A percentile compares a stretch with the other conserved stretches of the same genome.
phyloP scores from a whole-genome alignment of 1,284 basidiomycete genomes.

The Ustilago sp. region DNA sequence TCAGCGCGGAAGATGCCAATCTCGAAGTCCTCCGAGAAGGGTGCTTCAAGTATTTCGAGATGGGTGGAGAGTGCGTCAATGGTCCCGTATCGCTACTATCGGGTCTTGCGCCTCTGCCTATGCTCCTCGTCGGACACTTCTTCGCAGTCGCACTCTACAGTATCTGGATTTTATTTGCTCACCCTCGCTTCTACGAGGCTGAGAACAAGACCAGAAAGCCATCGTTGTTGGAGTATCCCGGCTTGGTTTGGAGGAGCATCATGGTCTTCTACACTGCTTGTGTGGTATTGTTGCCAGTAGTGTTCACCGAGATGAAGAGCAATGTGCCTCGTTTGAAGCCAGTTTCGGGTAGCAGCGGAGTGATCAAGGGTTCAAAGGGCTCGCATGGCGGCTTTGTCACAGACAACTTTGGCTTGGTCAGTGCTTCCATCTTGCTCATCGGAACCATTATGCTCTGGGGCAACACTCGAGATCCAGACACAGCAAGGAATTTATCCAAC shows the following conservation, averaged over 20 bases:
- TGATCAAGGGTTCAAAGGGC: neutral
- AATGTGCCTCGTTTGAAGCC: slow-evolving; percentile 46
- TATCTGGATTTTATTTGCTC: slow-evolving; percentile 84
- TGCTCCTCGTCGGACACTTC: slow-evolving; percentile 88
- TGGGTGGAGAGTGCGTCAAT: slow-evolving; percentile 86
- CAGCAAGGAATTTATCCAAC: slow-evolving; percentile 35
- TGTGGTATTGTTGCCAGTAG: slow-evolving; percentile 66
- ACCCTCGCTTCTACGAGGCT: slow-evolving; percentile 26
- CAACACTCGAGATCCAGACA: slow-evolving; percentile 34
- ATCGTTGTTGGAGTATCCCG: slow-evolving; percentile 53
- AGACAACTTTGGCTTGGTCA: slow-evolving; percentile 44
- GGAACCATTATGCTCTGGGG: slow-evolving; percentile 48
- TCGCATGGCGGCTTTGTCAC: slow-evolving; percentile 28
- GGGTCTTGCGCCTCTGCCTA: slow-evolving; percentile 78
- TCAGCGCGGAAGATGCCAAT: slow-evolving; percentile 74
- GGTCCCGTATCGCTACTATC: slow-evolving; percentile 78
- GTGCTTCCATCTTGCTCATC: slow-evolving; percentile 36
- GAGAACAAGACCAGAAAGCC: slow-evolving; percentile 30
- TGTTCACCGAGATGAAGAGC: slow-evolving; percentile 63
- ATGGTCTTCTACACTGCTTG: slow-evolving; percentile 67
- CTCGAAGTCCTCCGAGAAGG: slow-evolving; percentile 88
- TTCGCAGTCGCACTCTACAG: slow-evolving; percentile 94
- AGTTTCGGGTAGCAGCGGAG: neutral
- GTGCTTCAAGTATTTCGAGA: slow-evolving; percentile 98
- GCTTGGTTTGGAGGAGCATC: slow-evolving; percentile 43